Base-by-base conservation (phyloP, 75 land plant species). In the Picea sitchensis region DNA sequence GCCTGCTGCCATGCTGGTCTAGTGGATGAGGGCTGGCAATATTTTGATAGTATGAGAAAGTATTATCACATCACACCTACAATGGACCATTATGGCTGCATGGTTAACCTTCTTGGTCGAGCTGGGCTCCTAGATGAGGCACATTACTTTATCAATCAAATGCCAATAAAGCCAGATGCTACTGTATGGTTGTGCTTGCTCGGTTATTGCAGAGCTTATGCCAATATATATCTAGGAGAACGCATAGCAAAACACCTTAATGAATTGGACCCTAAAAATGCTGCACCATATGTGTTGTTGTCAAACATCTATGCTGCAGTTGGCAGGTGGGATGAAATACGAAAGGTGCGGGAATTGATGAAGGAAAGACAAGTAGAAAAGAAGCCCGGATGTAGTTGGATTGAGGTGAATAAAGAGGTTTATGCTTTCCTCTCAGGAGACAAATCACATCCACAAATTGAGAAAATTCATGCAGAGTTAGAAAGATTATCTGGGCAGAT, bases 361-460 rank as follows among this genome's bases (percentile, higher is more conserved):
- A 84, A 81, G 34, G 76, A 78, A 36, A 80, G 59, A 18, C 83
- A 83, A 14, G 81, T 79, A 2, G 83, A 80, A 60, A 88, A 88
- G 80, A 79, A 88, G 65, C 90, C 87, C 5, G 90, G 85, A 17
- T 81, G 87, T 73, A 88, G 87, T 68, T 88, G 90, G 90, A 83
- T 86, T 59, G 85, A 88, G 61, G 79, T 81, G 58, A 81, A 76
- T 15, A 65, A 77, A 30, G 15, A 47, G 44, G 77, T 80, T 17
- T 79, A 88, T 63, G 76, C 80, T 1, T 89, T 89, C 80, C 77
- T 86, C 57, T 79, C 85, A 34, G 90, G 83, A 57, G 87, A 86
- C 38, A 26, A 31, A 51, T 77, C 80, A 11, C 85, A 88, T 60
- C 81, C 90, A 3, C 57, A 83, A 73, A 78, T 75, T 60, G 17